Percentiles rank a stretch among this genome's conserved stretches.
Evolutionary conservation across 2,329 filamentous ascomycete genomes (phyloP).

Genomic region (Fusarium sp.): DNA sequence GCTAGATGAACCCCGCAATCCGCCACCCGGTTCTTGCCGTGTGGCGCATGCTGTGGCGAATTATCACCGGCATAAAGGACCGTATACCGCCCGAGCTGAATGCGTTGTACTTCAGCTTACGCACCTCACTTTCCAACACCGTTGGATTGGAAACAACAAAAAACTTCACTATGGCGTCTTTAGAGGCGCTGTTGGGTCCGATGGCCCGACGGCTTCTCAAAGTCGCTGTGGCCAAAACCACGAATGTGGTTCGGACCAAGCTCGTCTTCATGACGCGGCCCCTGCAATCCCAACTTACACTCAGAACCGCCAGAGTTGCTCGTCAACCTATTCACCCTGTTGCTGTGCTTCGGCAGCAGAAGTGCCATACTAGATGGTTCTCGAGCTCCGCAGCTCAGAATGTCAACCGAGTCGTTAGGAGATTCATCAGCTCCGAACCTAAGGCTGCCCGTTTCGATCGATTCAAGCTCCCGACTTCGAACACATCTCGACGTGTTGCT

Average conservation of each 20-base stretch:
- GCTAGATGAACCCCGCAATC: conserved; percentile 37
- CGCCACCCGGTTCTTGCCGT: conserved; percentile 27
- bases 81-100: conserved; percentile 20
- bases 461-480: conserved; percentile 58
- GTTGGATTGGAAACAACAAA: conserved; percentile 32
- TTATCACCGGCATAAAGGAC: conserved; percentile 38
- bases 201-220: conserved; percentile 63
- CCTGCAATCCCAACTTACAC: conserved; percentile 54
- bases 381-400: conserved; percentile 54
- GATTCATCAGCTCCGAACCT: conserved; percentile 58
- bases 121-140: conserved; percentile 33
- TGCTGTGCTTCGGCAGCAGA: conserved; percentile 60
- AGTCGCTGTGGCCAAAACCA: conserved; percentile 59
- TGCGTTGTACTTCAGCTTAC: conserved; percentile 23
- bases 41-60: conserved; percentile 50
- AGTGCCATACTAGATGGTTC: conserved; percentile 54
- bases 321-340: conserved; percentile 64
- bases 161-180: conserved; percentile 59
- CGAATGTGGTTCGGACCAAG: conserved; percentile 60
- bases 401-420: conserved; percentile 56
- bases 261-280: conserved; percentile 55
- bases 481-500: conserved; percentile 59
- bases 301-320: conserved; percentile 49
- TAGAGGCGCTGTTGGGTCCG: conserved; percentile 65
- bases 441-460: conserved; percentile 54